Conservation (phyloP, 1,284 basidiomycete genomes). For the Cystobasidium pallidum region DNA sequence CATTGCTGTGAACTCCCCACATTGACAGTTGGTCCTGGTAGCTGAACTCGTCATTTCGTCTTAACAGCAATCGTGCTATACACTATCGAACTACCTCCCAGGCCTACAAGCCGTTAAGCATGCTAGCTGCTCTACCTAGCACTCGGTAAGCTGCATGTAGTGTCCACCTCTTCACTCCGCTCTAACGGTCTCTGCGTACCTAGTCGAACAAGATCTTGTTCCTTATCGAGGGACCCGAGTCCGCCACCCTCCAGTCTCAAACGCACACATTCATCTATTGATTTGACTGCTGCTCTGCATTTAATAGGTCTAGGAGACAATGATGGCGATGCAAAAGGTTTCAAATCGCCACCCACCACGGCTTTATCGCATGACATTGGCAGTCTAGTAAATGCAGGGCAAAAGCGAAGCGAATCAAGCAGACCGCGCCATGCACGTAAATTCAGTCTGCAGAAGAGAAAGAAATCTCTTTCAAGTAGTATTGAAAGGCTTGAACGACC, state of each 20-base stretch:
- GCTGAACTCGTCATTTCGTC: too few species aligned
- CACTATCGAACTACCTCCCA: too few species aligned
- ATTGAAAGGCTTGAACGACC: conserved; percentile 2
- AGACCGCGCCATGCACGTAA: conserved; percentile 33
- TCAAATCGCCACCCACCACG: conserved; percentile 4
- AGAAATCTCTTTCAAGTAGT: conserved; percentile 11
- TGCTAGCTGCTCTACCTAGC: background rate
- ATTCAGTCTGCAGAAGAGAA: conserved; percentile 35
- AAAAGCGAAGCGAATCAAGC: background rate
- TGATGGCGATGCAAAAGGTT: background rate
- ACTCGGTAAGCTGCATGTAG: background rate
- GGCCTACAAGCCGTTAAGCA: too few species aligned
- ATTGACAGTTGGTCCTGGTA: too few species aligned
- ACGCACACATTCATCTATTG: conserved; percentile 28
- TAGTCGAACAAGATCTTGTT: conserved; percentile 27
- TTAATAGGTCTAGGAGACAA: conserved; percentile 35
- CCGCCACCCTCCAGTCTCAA: conserved; percentile 11
- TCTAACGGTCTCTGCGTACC: background rate
- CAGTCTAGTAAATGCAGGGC: background rate
- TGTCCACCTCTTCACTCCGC: too few species aligned
- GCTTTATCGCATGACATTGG: background rate
- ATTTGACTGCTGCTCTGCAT: conserved; percentile 36
- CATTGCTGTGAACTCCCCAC: too few species aligned
- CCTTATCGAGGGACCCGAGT: background rate
- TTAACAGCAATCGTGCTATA: too few species aligned